Evolutionary conservation across 306 rosid genomes (phyloP), one percentile per base, ranked within the genome.

Genomic region (Pterocarpus macrocarpus): DNA sequence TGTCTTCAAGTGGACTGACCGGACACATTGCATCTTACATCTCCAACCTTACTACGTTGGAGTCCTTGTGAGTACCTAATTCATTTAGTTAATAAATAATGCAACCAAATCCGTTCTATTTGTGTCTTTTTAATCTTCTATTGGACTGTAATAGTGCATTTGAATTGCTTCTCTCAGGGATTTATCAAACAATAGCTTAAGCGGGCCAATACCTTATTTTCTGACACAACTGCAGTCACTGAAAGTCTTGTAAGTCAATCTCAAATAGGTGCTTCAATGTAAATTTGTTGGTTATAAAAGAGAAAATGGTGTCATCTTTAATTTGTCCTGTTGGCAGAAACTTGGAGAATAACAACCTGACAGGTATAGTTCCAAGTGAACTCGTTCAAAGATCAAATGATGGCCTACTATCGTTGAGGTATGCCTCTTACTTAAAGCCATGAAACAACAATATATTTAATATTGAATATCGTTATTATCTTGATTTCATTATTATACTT

Each of bases 381-480:
- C 91, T 90, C 2, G 7, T 82, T 64, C 77, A 84, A 53, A 87
- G 56, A 76, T 73, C 86, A 50, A 56, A 67, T 28, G 57, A 41
- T 15, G 83, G 82, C 62, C 82, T 61, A 75, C 59, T 90, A n/a
- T 47, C 82, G 50, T 75, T 92, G 68, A 85, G 89, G 94, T 90
- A 50, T 59, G 78, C 64, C 13, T 76, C 70, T 30, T 16, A 10
- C 59, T 69, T 5, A 30, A 32, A 38, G 32, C 73, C 12, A 44
- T 30, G 57, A 50, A 49, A 5, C 47, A 49, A 55, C 16, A 44
- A 67, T 4, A 9, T 15, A 66, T 5, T 15, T 33, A 17, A n/a
- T 8, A 15, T 28, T 44, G 9, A 44, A 41, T 11, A 57, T 30
- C 22, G 30, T 36, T 50, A 7, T 41, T 16, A n/a, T 2, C 22